Base-by-base conservation (phyloP, 192 early-diverging fungal genomes). In the Entomortierella parvispora region DNA sequence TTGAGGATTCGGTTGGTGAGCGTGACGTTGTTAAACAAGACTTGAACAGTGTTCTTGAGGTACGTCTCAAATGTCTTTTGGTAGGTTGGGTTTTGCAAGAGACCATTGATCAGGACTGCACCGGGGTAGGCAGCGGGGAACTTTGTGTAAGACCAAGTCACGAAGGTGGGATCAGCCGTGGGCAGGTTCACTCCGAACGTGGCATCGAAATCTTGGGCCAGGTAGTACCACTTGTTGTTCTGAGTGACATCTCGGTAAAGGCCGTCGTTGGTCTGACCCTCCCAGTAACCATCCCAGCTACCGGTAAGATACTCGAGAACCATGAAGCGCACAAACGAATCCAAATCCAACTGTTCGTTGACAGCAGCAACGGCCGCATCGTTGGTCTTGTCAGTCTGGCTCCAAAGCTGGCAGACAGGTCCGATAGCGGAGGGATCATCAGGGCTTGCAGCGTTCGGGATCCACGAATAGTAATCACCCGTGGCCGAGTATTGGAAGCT, bases 231-330 rank as follows among this genome's bases (percentile, higher is more conserved):
- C 37, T 70, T 74, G 32, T 80, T 65, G 14, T 62, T 69, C 46
- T 74, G 69, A 15, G 59, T 64, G 26, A 66, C 57, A 29, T 85
- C 83, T 18, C 71, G 79, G 59, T 82, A 85, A 18, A 81, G 78
- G 61, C 81, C 83, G 53, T 70, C 67, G 54, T 85, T 85, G 44
- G 72, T 80, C 42, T 85, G 81, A 11, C 33, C 17, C 66, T 68
- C 67, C 83, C 83, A 85, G 63, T 85, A 85, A 31, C 65, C 83
- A 53, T 85, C 83, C 83, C 83, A 85, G 57, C 78, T 20, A 32
- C 72, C 83, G 40, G 81, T 78, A 5, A 85, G 59, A 63, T 80
- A 85, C 68, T 85, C 83, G 18, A 85, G 34, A 12, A 85, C 81
- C 81, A 85, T 85, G 50, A 78, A 79, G n/a, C 83, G 78, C 23